Percentiles rank a stretch among this genome's conserved stretches.
Evolutionary conservation across 768 basidiomycete genomes (phyloP).

Genomic region (Leccinum fibrillosum): DNA sequence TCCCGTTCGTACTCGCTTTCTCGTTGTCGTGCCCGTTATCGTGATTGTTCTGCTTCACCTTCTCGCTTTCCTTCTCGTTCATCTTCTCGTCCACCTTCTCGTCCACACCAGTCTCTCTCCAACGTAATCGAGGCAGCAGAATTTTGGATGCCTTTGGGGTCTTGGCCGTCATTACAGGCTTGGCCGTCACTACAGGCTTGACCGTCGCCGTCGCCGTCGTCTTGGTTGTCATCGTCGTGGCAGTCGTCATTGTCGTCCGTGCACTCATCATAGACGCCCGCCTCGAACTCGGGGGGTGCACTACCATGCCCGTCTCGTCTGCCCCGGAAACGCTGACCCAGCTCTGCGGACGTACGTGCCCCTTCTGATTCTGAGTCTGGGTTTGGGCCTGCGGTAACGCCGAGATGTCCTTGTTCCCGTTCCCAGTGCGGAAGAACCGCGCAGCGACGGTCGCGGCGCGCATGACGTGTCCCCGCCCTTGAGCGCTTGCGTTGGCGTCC

Average conservation of each 20-base stretch:
- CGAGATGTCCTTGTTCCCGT: not conserved
- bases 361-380: not conserved
- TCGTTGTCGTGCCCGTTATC: not conserved
- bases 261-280: conserved; percentile 15
- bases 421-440: conserved; percentile 18
- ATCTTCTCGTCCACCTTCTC: not conserved
- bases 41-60: not conserved
- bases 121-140: not conserved
- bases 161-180: not conserved
- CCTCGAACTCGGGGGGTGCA: conserved; percentile 20
- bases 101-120: not conserved
- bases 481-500: not conserved
- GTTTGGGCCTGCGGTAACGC: not conserved
- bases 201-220: not conserved
- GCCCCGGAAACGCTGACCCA: not conserved
- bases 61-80: not conserved
- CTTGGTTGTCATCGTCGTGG: not conserved
- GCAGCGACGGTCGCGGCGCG: conserved; percentile 19
- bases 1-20: conserved; percentile 2
- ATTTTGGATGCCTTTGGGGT: not conserved
- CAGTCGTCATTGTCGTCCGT: not conserved
- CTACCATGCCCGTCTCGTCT: conserved; percentile 14
- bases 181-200: conserved; percentile 2
- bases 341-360: not conserved
- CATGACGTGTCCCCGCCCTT: not conserved